Base-by-base conservation (phyloP, 345 rosid species). In the Aurinia saxatilis region DNA sequence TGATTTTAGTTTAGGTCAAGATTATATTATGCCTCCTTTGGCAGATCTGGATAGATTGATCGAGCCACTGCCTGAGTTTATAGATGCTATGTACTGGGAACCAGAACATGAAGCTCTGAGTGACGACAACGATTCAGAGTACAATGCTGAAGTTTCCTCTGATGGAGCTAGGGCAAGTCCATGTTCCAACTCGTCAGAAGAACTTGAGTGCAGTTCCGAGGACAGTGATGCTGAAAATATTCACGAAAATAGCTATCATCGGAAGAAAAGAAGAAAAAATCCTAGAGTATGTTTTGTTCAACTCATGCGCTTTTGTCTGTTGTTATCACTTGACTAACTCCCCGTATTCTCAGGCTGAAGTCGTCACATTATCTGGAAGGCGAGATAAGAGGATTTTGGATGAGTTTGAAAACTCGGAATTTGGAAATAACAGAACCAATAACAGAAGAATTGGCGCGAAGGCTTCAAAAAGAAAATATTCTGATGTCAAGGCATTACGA, bases 101-200 rank as follows among this genome's bases (percentile, higher is more conserved):
- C 99, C 87, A 15, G 99, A 84, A 75, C 84, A 65, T 68, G 93
- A 84, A 69, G 78, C 78, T 65, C 66, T 80, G 51, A 90, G 86
- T 75, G 99, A 87, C 31, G 92, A 90, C 64, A 83, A 59, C 72
- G 97, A 90, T 76, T 90, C 99, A 1, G 99, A 93, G 78, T 93
- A 81, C 75, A 84, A 90, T 65, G 85, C 80, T 31, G 97, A 84
- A 74, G 78, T 65, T 75, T 76, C 90, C 42, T 80, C 84, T 54
- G 95, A 78, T 73, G 90, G 78, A 44, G 96, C 84, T 75, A 90
- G 68, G 60, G 80, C 83, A 72, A 83, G 87, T 72, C 67, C 73
- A 51, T 73, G 80, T 64, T 82, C 77, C 42, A 67, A 66, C 72
- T 81, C 86, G 27, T 87, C 86, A 62, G 71, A 79, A 67, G 90